These are phyloP conservation scores for Irpex lacteus DNA, from an alignment of 1,284 basidiomycete species.

Conservation along the genomic window DNA sequence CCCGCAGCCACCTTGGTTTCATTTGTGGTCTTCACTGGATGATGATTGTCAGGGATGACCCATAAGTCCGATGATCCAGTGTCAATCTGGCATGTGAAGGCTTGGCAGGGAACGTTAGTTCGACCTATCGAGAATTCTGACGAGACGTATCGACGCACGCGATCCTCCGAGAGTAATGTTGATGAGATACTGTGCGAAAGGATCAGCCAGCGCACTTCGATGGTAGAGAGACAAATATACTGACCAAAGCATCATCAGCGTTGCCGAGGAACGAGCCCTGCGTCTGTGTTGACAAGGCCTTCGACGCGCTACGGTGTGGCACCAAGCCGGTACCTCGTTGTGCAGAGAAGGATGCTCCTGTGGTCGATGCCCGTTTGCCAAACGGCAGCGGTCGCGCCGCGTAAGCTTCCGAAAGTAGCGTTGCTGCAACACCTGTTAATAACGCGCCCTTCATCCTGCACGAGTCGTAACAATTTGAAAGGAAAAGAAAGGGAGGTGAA, in stretches of 20 bases:
- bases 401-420: neutral
- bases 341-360: neutral
- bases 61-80: conserved; percentile 19
- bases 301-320: neutral
- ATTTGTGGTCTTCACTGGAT: conserved; percentile 3
- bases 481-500: neutral
- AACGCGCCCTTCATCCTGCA: neutral
- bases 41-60: conserved; percentile 4
- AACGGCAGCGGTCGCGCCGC: neutral
- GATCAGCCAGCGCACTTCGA: neutral
- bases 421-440: neutral
- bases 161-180: neutral
- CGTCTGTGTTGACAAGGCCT: neutral
- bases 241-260: neutral
- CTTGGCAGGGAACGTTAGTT: neutral
- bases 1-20: conserved; percentile 17
- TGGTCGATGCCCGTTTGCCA: neutral
- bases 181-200: neutral
- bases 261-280: neutral
- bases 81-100: conserved; percentile 16
- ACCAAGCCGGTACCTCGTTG: neutral
- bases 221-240: neutral
- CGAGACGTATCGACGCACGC: neutral
- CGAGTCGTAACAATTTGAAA: neutral
- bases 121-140: neutral